Base-by-base conservation (phyloP, 2,329 filamentous ascomycete genomes). In the Cercospora sesami region DNA sequence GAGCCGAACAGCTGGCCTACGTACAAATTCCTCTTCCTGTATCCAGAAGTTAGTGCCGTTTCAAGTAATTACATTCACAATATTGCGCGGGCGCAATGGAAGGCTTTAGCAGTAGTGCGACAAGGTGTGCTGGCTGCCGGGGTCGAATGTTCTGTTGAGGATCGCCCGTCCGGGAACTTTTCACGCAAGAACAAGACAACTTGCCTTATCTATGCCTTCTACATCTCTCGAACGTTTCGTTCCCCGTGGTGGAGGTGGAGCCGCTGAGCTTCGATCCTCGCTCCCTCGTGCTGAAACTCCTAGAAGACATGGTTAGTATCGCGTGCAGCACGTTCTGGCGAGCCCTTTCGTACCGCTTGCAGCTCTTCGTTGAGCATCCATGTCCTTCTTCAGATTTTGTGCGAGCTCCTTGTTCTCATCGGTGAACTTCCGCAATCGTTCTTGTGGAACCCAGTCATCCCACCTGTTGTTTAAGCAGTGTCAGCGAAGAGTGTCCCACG, bases 391-490 rank as follows among this genome's bases (percentile, higher is more conserved):
- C 31, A 94, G 84, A 79, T 91, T 90, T 65, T 85, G 84, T 23
- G 94, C 93, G 42, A 99, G 86, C 78, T 96, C 93, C 77, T 92
- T 92, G 82, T 98, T 97, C 81, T 98, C 95, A 66, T 96, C 93
- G 62, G 90, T 97, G 79, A 94, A 91, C 82, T 97, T 97, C 77
- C 94, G 90, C 69, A 99, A 90, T 73, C 95, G 92, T 79, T 98
- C 94, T 80, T 93, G 90, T 23, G 92, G 88, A 55, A 98, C 95
- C 94, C 94, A 98, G 82, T 99, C 95, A 82, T 99, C 95, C 95
- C 95, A 99, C 70, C 89, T 91, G 76, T 72, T 18, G 39, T 36
- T 10, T n/a, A 30, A 42, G 14, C 21, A 36, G 65, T 45, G 66
- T 72, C 64, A 66, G 61, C 48, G n/a, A 23, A 26, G 9, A 28